Base-by-base conservation (phyloP, 2,329 filamentous ascomycete genomes). In the Stagonosporopsis rhizophila region DNA sequence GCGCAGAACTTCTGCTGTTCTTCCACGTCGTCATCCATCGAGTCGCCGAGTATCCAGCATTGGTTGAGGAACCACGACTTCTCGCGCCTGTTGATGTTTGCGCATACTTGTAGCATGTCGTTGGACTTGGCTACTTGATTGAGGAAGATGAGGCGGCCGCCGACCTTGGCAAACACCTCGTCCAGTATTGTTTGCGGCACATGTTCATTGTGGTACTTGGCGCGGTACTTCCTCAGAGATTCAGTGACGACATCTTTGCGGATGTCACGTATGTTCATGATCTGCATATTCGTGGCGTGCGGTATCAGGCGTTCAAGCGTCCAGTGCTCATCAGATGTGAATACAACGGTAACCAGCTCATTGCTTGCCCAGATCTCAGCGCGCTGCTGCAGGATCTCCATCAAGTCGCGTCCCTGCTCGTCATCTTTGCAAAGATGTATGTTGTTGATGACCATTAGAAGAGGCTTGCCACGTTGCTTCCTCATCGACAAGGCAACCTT, bases 251-350 rank as follows among this genome's bases (percentile, higher is more conserved):
- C 85, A 9, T 80, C 73, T 72, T 92, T 96, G 25, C 88, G 85
- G 6, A 98, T 80, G 75, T 99, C 95, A 2, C 85, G 82, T 34
- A 98, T 87, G 8, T 91, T 87, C 44, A 96, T 87, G 19, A 97
- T 89, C 68, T 96, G 91, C 91, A 99, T 96, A 45, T 95, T 87
- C 3, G 92, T 96, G 3, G 92, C 91, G 53, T 96, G 88, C 70
- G 91, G 89, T 79, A 96, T 97, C 50, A 99, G 80, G 12, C 92
- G 86, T 75, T 99, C 95, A 66, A 96, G 96, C 0, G 98, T 90
- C 95, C 94, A 99, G 77, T 96, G 97, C 74, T 98, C 94, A 73
- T 99, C 95, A 48, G 88, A 93, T 75, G 96, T 98, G 78, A 99
- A 92, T 19, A 99, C 87, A 80, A 91, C 87, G 0, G 94, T 98